Evolutionary conservation across 1,139 yeast species (phyloP), one percentile per base, ranked within the genome.

Genomic region (Geotrichum bryndzae): DNA sequence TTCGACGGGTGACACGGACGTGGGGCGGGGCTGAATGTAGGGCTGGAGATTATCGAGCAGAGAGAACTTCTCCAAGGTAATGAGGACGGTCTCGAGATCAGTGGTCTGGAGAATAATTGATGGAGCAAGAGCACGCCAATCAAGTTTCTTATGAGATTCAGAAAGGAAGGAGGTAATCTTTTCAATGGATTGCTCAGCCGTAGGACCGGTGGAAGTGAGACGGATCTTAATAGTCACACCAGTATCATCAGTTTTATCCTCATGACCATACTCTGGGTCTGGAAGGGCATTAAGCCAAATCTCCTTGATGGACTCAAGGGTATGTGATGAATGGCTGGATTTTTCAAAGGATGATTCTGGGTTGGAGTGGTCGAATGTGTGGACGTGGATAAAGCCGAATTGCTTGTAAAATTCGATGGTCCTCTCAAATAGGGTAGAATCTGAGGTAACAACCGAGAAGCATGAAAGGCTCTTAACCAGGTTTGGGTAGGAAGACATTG

Each of bases 361-460:
- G 46, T 67, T 60, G 29, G 65, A 64, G 50, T 68, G 69, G 74
- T 79, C 61, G 77, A 73, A 66, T 77, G 80, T 69, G 70, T 76
- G 74, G 73, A 79, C 70, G 76, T 78, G 69, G 76, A 79, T 63
- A 71, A 88, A 87, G 38, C 92, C 92, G 58, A 88, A 78, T 29
- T 71, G 67, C 64, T 73, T 70, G 73, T 88, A 88, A 74, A 86
- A 88, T 23, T 75, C 70, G 58, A 81, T 75, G 41, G 87, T 73
- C 48, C 76, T 70, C 5, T 71, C 71, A 72, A 80, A 87, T 64
- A 76, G 73, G 27, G 70, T 73, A 6, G 78, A 75, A 68, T 80
- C 82, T 59, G 77, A 74, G 23, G 91, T 85, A 38, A 85, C 85
- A 62, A 87, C 74, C 51, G 90, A 85, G 58, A 83, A 77, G 68